Conservation (phyloP, 495 filamentous ascomycete species). For the Penicillium bovifimosum region DNA sequence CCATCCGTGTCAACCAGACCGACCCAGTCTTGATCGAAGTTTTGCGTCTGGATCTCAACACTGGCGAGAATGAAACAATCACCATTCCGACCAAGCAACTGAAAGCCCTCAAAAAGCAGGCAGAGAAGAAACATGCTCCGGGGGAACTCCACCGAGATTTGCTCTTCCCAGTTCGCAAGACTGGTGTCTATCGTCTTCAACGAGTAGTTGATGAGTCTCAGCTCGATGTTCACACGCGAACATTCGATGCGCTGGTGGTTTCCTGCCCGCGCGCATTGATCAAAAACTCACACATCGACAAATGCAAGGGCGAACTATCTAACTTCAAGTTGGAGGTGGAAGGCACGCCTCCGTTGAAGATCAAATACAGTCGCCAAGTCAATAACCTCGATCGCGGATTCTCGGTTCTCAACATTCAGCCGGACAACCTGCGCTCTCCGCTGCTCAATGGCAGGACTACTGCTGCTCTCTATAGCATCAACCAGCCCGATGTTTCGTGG, state of each 20-base stretch:
- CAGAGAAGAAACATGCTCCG: slow-evolving; percentile 44
- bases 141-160: slow-evolving; percentile 49
- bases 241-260: slow-evolving; percentile 73
- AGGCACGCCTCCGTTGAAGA: slow-evolving; percentile 84
- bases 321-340: slow-evolving; percentile 75
- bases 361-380: slow-evolving; percentile 82
- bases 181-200: slow-evolving; percentile 77
- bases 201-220: slow-evolving; percentile 88
- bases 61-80: slow-evolving; percentile 70
- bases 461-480: slow-evolving; percentile 47
- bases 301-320: slow-evolving; percentile 81
- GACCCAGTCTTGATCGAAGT: slow-evolving; percentile 81
- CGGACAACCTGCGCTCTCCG: slow-evolving; percentile 77
- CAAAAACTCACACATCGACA: slow-evolving; percentile 54
- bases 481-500: slow-evolving; percentile 65
- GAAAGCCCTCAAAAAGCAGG: slow-evolving; percentile 58
- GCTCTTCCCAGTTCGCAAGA: slow-evolving; percentile 64
- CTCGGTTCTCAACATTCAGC: slow-evolving; percentile 85
- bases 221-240: slow-evolving; percentile 74
- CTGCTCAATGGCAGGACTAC: slow-evolving; percentile 52
- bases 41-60: slow-evolving; percentile 75
- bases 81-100: slow-evolving; percentile 66
- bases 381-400: slow-evolving; percentile 69
- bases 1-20: slow-evolving; percentile 89
- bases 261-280: slow-evolving; percentile 74